phyloP scores from a whole-genome alignment of 768 basidiomycete genomes.

The Solioccasus polychromus region DNA sequence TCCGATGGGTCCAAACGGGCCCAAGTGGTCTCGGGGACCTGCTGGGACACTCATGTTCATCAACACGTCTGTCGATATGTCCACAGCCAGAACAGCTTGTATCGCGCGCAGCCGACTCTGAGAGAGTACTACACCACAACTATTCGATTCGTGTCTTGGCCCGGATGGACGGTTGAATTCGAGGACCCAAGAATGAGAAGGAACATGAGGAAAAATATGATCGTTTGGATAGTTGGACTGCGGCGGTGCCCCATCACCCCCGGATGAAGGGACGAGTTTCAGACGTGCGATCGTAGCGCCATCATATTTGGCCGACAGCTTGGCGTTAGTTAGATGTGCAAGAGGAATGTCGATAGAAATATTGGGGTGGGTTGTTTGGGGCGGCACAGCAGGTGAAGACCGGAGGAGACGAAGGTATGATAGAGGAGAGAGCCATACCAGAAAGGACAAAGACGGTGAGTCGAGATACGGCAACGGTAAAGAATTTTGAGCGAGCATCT shows the following conservation, averaged over 20 bases:
- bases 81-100: conserved; percentile 53
- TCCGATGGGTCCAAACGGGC: conserved; percentile 24
- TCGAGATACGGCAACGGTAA: conserved; percentile 72
- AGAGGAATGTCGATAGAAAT: conserved; percentile 48
- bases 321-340: conserved; percentile 42
- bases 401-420: conserved; percentile 64
- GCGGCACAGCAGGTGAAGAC: conserved; percentile 19
- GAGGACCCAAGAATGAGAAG: conserved; percentile 55
- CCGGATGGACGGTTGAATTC: conserved; percentile 55
- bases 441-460: conserved; percentile 67
- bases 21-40: conserved; percentile 13
- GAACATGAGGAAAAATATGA: conserved; percentile 20
- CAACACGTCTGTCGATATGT: conserved; percentile 21
- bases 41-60: conserved; percentile 21
- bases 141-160: conserved; percentile 39
- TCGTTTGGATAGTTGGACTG: conserved; percentile 23
- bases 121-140: conserved; percentile 63
- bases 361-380: conserved; percentile 14
- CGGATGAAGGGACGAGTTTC: conserved; percentile 33
- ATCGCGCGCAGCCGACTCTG: conserved; percentile 74
- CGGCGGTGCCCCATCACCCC: conserved; percentile 11
- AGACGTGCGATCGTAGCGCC: conserved; percentile 61
- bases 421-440: conserved; percentile 65
- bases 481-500: conserved; percentile 52
- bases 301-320: conserved; percentile 38